Evolutionary conservation across 805 yeast genomes (phyloP).

Genomic region (Saturnispora ahearnii): DNA sequence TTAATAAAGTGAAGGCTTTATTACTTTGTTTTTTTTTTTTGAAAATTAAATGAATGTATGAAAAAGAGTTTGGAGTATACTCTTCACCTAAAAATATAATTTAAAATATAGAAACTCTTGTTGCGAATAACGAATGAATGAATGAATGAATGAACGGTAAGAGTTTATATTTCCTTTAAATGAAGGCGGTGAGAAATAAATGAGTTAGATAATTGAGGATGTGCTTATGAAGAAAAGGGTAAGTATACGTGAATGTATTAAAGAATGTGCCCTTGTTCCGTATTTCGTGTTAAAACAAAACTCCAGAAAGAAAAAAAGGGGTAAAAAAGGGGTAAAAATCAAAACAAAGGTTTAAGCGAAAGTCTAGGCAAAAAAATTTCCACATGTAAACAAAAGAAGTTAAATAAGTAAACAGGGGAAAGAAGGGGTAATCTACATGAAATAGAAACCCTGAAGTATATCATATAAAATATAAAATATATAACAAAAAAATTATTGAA

Average conservation of each 20-base stretch:
- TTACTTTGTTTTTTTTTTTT: too few relatives aligned
- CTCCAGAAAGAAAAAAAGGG: conserved; percentile 2
- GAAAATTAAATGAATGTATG: neutral
- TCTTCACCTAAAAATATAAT: neutral
- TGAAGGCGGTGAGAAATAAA: too few relatives aligned
- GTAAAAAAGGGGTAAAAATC: conserved; percentile 5
- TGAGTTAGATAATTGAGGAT: too few relatives aligned
- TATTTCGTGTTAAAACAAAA: neutral
- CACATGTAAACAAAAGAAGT: neutral
- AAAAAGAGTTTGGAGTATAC: neutral
- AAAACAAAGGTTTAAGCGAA: neutral
- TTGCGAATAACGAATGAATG: neutral
- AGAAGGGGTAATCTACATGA: too few relatives aligned
- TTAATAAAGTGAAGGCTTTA: too few relatives aligned
- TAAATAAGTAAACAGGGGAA: too few relatives aligned
- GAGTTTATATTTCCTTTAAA: too few relatives aligned
- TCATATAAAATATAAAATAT: too few relatives aligned
- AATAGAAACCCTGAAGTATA: too few relatives aligned
- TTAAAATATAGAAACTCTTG: too few relatives aligned
- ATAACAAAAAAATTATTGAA: too few relatives aligned
- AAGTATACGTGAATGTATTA: neutral
- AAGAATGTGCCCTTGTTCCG: neutral
- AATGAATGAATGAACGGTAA: neutral
- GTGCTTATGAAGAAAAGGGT: too few relatives aligned
- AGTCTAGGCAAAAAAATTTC: neutral